phyloP scores from a whole-genome alignment of 208 protist genomes.

The Crithidia fasciculata region DNA sequence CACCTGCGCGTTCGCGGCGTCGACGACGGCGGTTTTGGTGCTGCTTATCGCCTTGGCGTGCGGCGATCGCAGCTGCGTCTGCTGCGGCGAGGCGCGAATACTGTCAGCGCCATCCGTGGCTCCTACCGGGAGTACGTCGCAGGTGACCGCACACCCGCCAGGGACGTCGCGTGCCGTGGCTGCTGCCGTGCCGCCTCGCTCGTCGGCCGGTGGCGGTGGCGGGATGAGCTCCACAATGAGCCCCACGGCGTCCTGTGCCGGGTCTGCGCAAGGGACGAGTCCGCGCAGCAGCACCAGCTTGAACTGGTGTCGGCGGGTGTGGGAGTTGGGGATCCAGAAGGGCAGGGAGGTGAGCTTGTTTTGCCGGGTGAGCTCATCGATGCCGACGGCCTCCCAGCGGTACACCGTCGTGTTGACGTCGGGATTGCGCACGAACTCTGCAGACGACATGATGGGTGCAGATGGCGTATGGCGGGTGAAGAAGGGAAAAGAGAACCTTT shows the following conservation, averaged over 20 bases:
- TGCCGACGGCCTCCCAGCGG: slow-evolving; percentile 43
- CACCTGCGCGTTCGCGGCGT: slow-evolving; percentile 38
- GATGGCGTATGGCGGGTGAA: neutral
- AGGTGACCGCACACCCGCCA: slow-evolving; percentile 57
- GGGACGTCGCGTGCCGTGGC: slow-evolving; percentile 33
- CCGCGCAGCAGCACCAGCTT: slow-evolving; percentile 70
- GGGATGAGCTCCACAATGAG: slow-evolving; percentile 79
- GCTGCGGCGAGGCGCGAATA: neutral
- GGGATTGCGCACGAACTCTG: slow-evolving; percentile 66
- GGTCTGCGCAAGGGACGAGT: slow-evolving; percentile 31
- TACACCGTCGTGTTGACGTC: slow-evolving; percentile 52
- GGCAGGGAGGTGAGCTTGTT: slow-evolving; percentile 87
- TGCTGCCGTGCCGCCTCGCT: neutral
- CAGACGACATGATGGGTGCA: slow-evolving; percentile 32
- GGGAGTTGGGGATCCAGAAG: slow-evolving; percentile 76
- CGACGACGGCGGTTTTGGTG: slow-evolving; percentile 36
- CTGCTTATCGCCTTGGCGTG: slow-evolving; percentile 27
- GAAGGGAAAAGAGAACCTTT: too few relatives aligned
- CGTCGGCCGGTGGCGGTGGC: slow-evolving; percentile 26
- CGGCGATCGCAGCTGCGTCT: neutral
- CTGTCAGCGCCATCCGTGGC: neutral
- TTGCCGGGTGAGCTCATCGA: slow-evolving; percentile 56
- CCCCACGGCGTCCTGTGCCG: slow-evolving; percentile 50
- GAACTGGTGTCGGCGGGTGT: slow-evolving; percentile 70
- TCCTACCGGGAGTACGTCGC: slow-evolving; percentile 38